Percentiles rank a stretch among this genome's conserved stretches.
Evolutionary conservation across 768 basidiomycete species (phyloP).

Genomic region (Suillus discolor): DNA sequence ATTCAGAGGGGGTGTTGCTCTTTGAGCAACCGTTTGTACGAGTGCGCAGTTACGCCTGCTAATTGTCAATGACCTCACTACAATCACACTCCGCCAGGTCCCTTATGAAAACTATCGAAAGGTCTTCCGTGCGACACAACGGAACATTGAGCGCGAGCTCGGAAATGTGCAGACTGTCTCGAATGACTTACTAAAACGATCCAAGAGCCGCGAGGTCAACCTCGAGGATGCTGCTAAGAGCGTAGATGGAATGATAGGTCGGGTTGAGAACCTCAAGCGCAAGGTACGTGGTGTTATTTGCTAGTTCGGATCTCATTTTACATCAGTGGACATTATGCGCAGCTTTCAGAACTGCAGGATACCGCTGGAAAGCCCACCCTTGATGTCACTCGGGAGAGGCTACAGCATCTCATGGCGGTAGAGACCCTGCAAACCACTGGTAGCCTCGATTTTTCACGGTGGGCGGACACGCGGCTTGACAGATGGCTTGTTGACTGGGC

Average conservation of each 20-base stretch:
- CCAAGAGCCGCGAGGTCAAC: constrained; percentile 38
- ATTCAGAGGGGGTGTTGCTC: constrained; percentile 72
- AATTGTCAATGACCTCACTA: constrained; percentile 17
- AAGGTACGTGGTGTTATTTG: constrained; percentile 59
- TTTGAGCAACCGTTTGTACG: constrained; percentile 85
- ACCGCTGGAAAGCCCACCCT: constrained; percentile 57
- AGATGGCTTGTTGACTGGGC: constrained; percentile 95
- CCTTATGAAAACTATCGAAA: constrained; percentile 90
- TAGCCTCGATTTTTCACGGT: constrained; percentile 64
- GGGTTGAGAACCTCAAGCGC: constrained; percentile 80
- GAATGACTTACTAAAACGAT: constrained; percentile 59
- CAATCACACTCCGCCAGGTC: constrained; percentile 51
- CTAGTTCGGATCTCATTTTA: constrained; percentile 13
- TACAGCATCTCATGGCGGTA: constrained; percentile 67
- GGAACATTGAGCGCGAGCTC: constrained; percentile 80
- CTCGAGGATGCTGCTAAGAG: constrained; percentile 57
- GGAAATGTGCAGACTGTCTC: constrained; percentile 56
- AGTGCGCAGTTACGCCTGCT: constrained; percentile 41
- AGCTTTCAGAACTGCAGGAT: constrained; percentile 55
- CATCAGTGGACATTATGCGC: constrained; percentile 16
- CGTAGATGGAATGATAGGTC: constrained; percentile 76
- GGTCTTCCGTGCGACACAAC: constrained; percentile 82
- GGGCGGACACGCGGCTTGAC: constrained; percentile 81
- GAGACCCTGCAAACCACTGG: constrained; percentile 56
- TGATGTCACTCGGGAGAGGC: constrained; percentile 72